Evolutionary conservation across 257 asterid species (phyloP), one percentile per base, ranked within the genome.

Genomic region (Solanum piurae): DNA sequence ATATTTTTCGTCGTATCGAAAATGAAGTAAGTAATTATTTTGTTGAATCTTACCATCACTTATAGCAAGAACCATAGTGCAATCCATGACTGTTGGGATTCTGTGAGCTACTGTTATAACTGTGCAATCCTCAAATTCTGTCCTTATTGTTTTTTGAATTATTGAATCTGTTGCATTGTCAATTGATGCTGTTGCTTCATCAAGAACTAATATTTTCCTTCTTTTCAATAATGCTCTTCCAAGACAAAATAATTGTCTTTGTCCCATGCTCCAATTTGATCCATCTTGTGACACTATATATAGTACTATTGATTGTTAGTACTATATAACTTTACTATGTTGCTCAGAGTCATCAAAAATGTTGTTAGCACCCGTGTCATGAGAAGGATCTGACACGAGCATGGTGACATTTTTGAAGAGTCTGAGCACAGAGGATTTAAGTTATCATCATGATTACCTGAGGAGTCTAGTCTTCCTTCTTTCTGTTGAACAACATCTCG

Each of bases 191-290:
- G 93, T 91, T 42, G 93, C 91, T 87, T 91, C 93, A 36, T 91
- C 93, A 46, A 91, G 90, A 11, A 91, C 69, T 44, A 91, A 31
- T 85, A 91, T 89, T 66, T 89, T 91, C 44, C 91, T 89, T 80
- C 88, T 85, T 31, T 87, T 88, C 64, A 91, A n/a, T 7, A 91
- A 38, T 9, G 91, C 92, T 40, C 93, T 71, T 73, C 92, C 93
- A 23, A 91, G 49, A 55, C 91, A 91, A 62, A 91, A 89, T 20
- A 91, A 84, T 38, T 91, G 93, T 18, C 90, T 38, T n/a, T 91
- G 92, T 49, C 93, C 93, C 93, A 89, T 91, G 87, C 93, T 91
- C 92, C 93, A 91, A 8, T 91, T 91, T 85, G 90, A 80, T 86
- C 92, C 93, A 71, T 91, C 92, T 76, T 89, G 83, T 27, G 86